Evolutionary conservation across 2,329 filamentous ascomycete genomes (phyloP), one percentile per base, ranked within the genome.

Genomic region (Colletotrichum cordylinicola): DNA sequence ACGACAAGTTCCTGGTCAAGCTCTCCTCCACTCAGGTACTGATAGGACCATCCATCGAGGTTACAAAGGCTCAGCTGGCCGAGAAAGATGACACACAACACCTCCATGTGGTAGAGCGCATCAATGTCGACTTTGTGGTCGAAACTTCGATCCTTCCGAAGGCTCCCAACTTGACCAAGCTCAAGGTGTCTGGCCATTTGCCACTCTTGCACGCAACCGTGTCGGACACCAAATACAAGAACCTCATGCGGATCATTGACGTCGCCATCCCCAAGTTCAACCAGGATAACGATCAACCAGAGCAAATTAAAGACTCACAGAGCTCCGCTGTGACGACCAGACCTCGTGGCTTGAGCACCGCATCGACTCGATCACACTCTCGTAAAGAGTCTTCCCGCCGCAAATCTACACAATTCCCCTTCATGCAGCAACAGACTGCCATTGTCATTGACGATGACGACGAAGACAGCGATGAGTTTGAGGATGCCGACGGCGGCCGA

Each of bases 131-230:
- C 83, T 98, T 99, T 83, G 93, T 96, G 13, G 92, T 99, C n/a
- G 96, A 98, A 83, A 94, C 94, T 24, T 99, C 96, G 9, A 99
- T 99, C 79, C 88, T 99, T n/a, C 97, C 97, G 1, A 98, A 98
- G 82, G 95, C 95, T 1, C 94, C 96, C 0, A 98, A 98, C 78
- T 87, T 99, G 65, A 98, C 97, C 16, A 97, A 97, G 81, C 93
- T 98, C 79, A 94, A 95, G 76, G 92, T 99, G 39, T 98, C 96
- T 2, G 97, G 97, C 3, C 95, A 98, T 80, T 88, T 99, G 69
- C 97, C 98, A 1, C 93, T 98, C 68, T 89, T 99, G 2, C 96
- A 98, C 83, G 97, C 95, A 13, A 95, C 94, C 1, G 93, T 98
- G 48, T 98, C 97, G 0, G 98, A 99, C 80, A 93, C 93, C 48